Conservation (phyloP, 2,329 filamentous ascomycete species). For the Venturia effusa region DNA sequence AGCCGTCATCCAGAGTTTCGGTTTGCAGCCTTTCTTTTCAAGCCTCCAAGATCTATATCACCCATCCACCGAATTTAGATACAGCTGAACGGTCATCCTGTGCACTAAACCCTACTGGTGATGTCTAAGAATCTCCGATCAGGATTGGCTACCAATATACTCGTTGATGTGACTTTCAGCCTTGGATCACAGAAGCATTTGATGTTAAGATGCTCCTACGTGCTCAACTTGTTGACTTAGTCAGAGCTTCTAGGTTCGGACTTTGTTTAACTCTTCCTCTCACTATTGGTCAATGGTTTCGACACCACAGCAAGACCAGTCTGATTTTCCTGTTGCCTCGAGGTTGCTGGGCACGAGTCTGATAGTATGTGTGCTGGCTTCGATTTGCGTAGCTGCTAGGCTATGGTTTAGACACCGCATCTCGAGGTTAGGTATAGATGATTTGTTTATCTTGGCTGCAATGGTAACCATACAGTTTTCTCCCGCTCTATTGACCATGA, state of each 20-base stretch:
- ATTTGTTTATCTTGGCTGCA: not conserved
- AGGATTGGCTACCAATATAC: not conserved
- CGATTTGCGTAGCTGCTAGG: conserved; percentile 2
- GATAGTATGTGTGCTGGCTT: not conserved
- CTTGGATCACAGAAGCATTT: not conserved
- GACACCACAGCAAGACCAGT: not conserved
- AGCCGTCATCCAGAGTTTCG: not conserved
- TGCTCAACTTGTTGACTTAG: not conserved
- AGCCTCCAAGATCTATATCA: not conserved
- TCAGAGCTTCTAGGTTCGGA: not conserved
- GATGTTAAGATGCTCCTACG: not conserved
- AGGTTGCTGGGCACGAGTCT: not conserved
- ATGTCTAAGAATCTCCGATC: not conserved
- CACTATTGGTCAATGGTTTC: not conserved
- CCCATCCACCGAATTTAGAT: not conserved
- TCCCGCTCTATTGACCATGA: not conserved
- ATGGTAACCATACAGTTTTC: not conserved
- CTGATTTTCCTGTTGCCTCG: not conserved
- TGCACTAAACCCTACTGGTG: not conserved
- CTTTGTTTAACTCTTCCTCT: not conserved
- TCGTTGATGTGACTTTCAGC: not conserved
- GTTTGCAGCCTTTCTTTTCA: not conserved
- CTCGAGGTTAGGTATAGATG: not conserved
- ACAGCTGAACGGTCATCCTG: not conserved
- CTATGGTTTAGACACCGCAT: not conserved